Percentiles rank a stretch among this genome's conserved stretches.
Evolutionary conservation across 306 rosid genomes (phyloP).

Genomic region (Trifolium fragiferum): DNA sequence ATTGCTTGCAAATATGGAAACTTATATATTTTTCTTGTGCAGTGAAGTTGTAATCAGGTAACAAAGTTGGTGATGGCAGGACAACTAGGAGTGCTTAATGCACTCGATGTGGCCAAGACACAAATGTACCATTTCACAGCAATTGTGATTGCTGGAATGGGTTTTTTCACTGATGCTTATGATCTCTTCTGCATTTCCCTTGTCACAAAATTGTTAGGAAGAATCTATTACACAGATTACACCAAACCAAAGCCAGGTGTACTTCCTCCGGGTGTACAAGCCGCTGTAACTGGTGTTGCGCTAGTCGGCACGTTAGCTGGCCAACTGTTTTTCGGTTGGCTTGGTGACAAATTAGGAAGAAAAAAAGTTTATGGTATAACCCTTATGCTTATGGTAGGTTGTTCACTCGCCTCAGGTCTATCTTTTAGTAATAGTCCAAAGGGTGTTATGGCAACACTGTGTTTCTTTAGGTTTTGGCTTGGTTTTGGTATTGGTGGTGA

Average conservation of each 20-base stretch:
- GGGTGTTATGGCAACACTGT: constrained; percentile 65
- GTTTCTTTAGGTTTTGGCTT: constrained; percentile 95
- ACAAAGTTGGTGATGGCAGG: constrained; percentile 50
- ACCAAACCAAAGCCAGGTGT: constrained; percentile 54
- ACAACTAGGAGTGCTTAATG: constrained; percentile 69
- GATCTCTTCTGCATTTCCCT: constrained; percentile 89
- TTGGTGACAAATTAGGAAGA: constrained; percentile 86
- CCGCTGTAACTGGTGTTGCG: constrained; percentile 85
- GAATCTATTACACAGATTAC: constrained; percentile 56
- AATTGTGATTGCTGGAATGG: constrained; percentile 95
- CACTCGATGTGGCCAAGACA: constrained; percentile 83
- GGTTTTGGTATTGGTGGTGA: constrained; percentile 98
- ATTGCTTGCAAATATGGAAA: neutral
- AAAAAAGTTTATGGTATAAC: constrained; percentile 81
- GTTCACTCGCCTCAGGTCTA: constrained; percentile 78
- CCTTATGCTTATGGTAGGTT: constrained; percentile 70
- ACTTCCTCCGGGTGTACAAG: constrained; percentile 71
- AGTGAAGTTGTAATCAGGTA: constrained; percentile 37
- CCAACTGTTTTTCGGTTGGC: constrained; percentile 97
- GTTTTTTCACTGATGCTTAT: constrained; percentile 92
- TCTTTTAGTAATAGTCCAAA: constrained; percentile 55
- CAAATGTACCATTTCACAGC: constrained; percentile 93
- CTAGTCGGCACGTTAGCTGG: constrained; percentile 75
- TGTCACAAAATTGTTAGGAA: constrained; percentile 74
- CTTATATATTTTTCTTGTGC: constrained; percentile 19